These are phyloP conservation scores for Rostrohypoxylon terebratum DNA, from an alignment of 495 filamentous ascomycete genomes.

Conservation along the genomic window DNA sequence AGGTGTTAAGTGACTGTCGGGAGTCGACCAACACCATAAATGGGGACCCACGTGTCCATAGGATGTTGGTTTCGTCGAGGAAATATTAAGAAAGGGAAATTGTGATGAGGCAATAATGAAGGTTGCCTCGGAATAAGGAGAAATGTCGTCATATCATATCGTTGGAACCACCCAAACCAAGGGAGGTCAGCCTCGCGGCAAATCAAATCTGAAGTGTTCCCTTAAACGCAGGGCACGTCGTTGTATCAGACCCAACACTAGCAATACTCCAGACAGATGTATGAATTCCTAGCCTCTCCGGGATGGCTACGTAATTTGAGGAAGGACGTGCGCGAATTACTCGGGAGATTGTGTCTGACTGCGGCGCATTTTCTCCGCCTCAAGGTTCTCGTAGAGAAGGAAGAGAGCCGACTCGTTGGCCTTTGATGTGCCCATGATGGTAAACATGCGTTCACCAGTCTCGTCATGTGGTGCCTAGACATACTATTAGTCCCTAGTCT, in stretches of 20 bases:
- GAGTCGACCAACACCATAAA: conserved; percentile 40
- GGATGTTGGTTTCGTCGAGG: conserved; percentile 37
- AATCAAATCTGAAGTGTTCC: conserved; percentile 66
- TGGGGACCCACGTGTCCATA: conserved; percentile 42
- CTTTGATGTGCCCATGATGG: conserved; percentile 91
- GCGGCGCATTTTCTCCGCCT: conserved; percentile 97
- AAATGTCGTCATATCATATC: conserved; percentile 61
- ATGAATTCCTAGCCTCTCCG: conserved; percentile 41
- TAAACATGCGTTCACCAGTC: conserved; percentile 98
- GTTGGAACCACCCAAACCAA: conserved; percentile 57
- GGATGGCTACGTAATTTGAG: conserved; percentile 37
- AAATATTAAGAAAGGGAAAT: conserved; percentile 52
- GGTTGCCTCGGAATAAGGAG: conserved; percentile 48
- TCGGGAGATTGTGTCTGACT: conserved; percentile 75
- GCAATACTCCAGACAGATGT: conserved; percentile 50
- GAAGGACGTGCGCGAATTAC: conserved; percentile 60
- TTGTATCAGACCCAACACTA: conserved; percentile 59
- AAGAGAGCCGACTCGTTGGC: conserved; percentile 96
- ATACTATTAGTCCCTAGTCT: conserved; percentile 19
- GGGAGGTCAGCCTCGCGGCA: conserved; percentile 66
- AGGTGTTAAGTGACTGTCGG: conserved; percentile 36
- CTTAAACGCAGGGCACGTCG: conserved; percentile 52
- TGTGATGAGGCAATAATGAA: conserved; percentile 53
- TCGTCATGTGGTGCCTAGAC: conserved; percentile 91
- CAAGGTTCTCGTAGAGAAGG: conserved; percentile 97